Percentiles rank a stretch among this genome's conserved stretches.
These are phyloP conservation scores for Solanum chiquidenum DNA, from an alignment of 257 asterid genomes.

Conservation along the genomic window DNA sequence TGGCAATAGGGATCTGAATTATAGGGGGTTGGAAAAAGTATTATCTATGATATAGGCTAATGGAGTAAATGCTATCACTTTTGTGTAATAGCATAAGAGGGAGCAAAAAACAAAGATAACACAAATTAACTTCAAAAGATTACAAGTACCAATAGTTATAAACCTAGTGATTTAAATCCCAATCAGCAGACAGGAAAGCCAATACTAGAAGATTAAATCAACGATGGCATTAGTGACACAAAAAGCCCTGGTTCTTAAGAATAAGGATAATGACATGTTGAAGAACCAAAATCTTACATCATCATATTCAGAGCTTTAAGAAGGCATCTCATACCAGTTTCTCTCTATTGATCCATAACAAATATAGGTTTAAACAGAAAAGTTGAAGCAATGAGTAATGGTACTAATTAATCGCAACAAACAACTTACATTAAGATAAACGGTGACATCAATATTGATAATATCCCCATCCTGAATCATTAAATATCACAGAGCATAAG, in stretches of 20 bases:
- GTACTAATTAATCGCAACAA: not conserved
- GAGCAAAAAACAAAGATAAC: not conserved
- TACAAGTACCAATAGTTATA: not conserved
- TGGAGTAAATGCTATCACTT: not conserved
- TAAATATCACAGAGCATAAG: slow-evolving; percentile 1
- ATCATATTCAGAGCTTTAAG: not conserved
- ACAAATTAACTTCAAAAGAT: not conserved
- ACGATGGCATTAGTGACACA: not conserved
- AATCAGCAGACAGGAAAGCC: not conserved
- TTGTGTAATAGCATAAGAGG: not conserved
- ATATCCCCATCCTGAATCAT: slow-evolving; percentile 92
- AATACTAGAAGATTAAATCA: not conserved
- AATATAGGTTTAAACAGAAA: not conserved
- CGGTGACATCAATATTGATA: slow-evolving; percentile 91
- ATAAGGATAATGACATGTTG: not conserved
- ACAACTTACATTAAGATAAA: slow-evolving; percentile 81
- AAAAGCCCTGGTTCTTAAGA: not conserved
- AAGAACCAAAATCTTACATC: not conserved
- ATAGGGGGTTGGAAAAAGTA: not conserved
- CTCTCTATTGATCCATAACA: not conserved
- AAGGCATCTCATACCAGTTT: not conserved
- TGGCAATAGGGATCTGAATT: not conserved
- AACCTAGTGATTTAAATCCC: not conserved
- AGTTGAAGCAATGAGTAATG: not conserved
- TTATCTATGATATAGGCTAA: not conserved